These are phyloP conservation scores for Erysimum pusillum DNA, from an alignment of 441 rosid genomes.

Conservation along the genomic window DNA sequence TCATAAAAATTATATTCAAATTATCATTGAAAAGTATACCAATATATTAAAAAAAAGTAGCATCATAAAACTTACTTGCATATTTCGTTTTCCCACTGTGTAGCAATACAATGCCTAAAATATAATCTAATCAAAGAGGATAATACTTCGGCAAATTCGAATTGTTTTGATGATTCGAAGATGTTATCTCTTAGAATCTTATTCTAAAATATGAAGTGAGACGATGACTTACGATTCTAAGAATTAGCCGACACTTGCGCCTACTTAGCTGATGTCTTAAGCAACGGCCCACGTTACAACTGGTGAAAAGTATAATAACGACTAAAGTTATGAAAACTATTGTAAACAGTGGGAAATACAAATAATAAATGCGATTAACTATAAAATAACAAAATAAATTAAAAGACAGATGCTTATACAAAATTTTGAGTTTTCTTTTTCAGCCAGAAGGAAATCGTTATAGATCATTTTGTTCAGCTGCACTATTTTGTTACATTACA, in stretches of 20 bases:
- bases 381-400: background rate
- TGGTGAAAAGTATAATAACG: background rate
- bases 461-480: no score
- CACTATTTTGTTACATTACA: no score
- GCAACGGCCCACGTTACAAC: constrained; percentile 36
- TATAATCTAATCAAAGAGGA: no score
- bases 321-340: constrained; percentile 10
- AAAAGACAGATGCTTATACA: background rate
- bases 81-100: no score
- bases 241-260: constrained; percentile 22
- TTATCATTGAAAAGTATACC: no score
- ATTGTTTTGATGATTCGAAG: background rate
- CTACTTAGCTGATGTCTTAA: constrained; percentile 31
- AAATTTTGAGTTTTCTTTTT: no score
- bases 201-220: constrained; percentile 40
- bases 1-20: no score
- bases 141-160: no score
- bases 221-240: constrained; percentile 33
- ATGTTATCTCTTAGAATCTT: constrained; percentile 21
- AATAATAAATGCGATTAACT: background rate
- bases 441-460: no score
- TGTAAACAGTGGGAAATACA: background rate
- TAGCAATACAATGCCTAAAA: no score
- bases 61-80: no score
- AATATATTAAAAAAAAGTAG: no score